Conservation (phyloP, 2,329 filamentous ascomycete species). For the Verruconis gallopava region DNA sequence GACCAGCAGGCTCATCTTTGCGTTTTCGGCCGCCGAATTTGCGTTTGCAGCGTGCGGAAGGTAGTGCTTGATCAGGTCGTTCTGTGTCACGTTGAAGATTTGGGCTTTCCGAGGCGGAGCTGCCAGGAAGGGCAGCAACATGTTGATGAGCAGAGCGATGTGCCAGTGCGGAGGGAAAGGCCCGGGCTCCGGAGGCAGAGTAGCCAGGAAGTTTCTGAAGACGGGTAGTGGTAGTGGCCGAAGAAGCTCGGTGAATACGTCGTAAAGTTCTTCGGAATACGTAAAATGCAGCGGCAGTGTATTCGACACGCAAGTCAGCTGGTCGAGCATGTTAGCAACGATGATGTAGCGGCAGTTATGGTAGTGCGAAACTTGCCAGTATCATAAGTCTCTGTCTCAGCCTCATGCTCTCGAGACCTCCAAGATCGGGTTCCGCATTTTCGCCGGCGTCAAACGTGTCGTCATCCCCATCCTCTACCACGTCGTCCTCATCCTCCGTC, state of each 20-base stretch:
- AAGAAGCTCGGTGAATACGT: constrained; percentile 43
- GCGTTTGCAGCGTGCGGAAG: constrained; percentile 53
- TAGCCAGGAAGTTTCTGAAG: constrained; percentile 44
- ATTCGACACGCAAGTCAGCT: constrained; percentile 27
- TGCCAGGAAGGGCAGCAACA: constrained; percentile 38
- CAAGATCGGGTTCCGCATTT: constrained; percentile 13
- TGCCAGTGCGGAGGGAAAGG: constrained; percentile 17
- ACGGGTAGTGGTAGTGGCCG: constrained; percentile 44
- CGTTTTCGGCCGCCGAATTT: constrained; percentile 51
- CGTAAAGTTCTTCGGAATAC: constrained; percentile 43
- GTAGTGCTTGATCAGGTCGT: constrained; percentile 45
- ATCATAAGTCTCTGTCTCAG: constrained; percentile 52
- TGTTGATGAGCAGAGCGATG: constrained; percentile 31
- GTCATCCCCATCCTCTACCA: constrained; percentile 14
- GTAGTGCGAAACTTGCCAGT: constrained; percentile 29
- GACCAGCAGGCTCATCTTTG: constrained; percentile 55
- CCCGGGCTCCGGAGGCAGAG: constrained; percentile 27
- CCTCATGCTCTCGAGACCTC: constrained; percentile 41
- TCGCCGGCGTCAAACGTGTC: not conserved
- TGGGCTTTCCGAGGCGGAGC: constrained; percentile 25
- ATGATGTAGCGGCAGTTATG: no score
- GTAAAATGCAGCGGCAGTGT: constrained; percentile 33
- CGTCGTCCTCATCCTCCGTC: constrained; percentile 19
- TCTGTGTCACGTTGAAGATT: constrained; percentile 33
- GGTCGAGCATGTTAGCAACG: constrained; percentile 5